Base-by-base conservation (phyloP, 1,139 yeast species). In the Pichia sp. region DNA sequence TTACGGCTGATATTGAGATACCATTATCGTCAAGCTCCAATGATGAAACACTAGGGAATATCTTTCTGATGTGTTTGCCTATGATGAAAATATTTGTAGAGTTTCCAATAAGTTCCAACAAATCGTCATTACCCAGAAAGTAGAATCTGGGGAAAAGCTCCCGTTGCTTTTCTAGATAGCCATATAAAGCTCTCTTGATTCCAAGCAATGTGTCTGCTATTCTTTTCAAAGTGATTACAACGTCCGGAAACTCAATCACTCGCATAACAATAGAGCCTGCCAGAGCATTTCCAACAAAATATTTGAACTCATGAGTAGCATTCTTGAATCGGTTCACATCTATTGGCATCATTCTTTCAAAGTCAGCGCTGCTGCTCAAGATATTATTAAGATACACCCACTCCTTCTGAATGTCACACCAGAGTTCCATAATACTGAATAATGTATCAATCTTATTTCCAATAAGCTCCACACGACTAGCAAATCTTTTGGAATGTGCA, bases 361-460 rank as follows among this genome's bases (percentile, higher is more conserved):
- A 73, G 29, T 82, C 87, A 1, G 67, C 63, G 38, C 72, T 73
- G 1, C 62, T 56, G 12, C 73, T 75, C 52, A 91, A 82, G 0
- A 87, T 76, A 1, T 95, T 96, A 44, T 76, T 81, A 16, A 88
- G 66, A 51, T 88, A 86, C 2, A 85, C 74, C 94, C 95, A 88
- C 49, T 81, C 86, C n/a, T 81, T 64, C 55, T 91, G 97, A 2
- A 79, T 85, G 32, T 85, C 95, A 28, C 82, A 68, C 94, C 96
- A 87, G 0, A 61, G 53, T 47, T 79, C 87, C 31, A 85, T 64
- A 3, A 84, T 53, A 1, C 64, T 60, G 37, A 68, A 69, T 1
- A 86, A 49, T 0, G 58, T 53, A 35, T 70, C 72, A 24, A 91
- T 55, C 41, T 67, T 73, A 1, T 62, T 64, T 45, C 81, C 88